phyloP scores from a whole-genome alignment of 805 yeast species.

The Sungouiella blattae region DNA sequence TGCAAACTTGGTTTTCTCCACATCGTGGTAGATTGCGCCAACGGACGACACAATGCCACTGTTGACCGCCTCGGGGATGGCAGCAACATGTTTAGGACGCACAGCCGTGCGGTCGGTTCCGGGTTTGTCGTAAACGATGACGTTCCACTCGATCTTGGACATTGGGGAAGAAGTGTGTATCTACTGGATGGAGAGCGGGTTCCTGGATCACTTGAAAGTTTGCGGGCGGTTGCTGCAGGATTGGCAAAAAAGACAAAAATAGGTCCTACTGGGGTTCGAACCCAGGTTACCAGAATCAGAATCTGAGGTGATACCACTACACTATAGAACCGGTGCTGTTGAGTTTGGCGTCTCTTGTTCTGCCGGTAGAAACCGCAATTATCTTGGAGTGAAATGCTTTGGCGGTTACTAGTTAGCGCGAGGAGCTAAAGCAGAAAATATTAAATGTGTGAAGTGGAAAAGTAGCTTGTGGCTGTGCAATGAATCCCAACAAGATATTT shows the following conservation, averaged over 20 bases:
- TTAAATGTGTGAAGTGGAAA: too few species aligned
- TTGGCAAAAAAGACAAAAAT: background rate
- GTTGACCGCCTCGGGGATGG: conserved; percentile 40
- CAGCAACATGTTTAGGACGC: conserved; percentile 53
- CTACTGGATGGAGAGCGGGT: background rate
- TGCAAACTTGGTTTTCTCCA: conserved; percentile 50
- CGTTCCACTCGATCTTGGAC: conserved; percentile 38
- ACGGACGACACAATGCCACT: conserved; percentile 42
- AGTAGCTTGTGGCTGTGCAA: too few species aligned
- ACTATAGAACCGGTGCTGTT: conserved; percentile 6
- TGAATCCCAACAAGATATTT: too few species aligned
- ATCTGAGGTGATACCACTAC: conserved; percentile 7
- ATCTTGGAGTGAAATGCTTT: too few species aligned
- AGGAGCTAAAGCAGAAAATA: too few species aligned
- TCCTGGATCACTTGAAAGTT: background rate
- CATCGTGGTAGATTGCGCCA: conserved; percentile 49
- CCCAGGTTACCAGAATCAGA: conserved; percentile 15
- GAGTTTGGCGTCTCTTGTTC: too few species aligned
- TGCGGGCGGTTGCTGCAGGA: background rate
- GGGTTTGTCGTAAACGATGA: conserved; percentile 67
- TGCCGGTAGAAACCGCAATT: too few species aligned
- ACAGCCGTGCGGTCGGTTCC: conserved; percentile 51
- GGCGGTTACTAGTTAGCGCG: too few species aligned
- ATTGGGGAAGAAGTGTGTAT: conserved; percentile 1
- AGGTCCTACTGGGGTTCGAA: conserved; percentile 14